These are phyloP conservation scores for Paramyrothecium sp. DNA, from an alignment of 2,329 filamentous ascomycete species.

Conservation along the genomic window DNA sequence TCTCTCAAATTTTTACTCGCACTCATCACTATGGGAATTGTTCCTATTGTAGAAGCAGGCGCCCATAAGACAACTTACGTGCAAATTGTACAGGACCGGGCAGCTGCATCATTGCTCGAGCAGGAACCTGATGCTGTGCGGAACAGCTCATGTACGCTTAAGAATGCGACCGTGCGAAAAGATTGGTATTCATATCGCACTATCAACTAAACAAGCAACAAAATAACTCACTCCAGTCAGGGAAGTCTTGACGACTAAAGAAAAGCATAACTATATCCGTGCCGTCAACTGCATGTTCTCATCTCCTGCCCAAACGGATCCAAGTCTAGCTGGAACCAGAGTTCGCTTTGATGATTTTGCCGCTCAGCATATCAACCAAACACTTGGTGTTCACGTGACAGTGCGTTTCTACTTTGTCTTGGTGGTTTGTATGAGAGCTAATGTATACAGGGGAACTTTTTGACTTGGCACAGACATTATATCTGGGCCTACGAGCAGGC, in stretches of 20 bases:
- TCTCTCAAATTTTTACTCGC: too few species aligned
- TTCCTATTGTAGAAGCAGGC: too few species aligned
- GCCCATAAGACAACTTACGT: too few species aligned
- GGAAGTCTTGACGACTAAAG: not conserved
- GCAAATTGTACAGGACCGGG: too few species aligned
- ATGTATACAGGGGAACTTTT: not conserved
- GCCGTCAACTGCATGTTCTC: not conserved
- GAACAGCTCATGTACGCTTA: too few species aligned
- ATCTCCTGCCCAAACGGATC: not conserved
- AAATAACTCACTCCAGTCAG: too few species aligned
- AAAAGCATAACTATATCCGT: not conserved
- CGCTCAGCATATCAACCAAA: constrained; percentile 2
- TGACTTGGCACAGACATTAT: constrained; percentile 4
- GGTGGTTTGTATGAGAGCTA: not conserved
- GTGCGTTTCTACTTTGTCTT: not conserved
- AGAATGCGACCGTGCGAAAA: too few species aligned
- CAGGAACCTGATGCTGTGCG: too few species aligned
- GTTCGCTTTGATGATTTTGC: constrained; percentile 1
- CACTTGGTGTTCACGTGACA: not conserved
- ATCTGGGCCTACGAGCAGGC: constrained; percentile 3
- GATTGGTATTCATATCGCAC: too few species aligned
- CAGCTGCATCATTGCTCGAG: too few species aligned
- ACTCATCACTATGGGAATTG: too few species aligned
- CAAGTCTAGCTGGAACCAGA: not conserved
- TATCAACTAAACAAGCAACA: too few species aligned